Evolutionary conservation across 805 yeast genomes (phyloP), one percentile per base, ranked within the genome.

Genomic region (Groenewaldozyma salmanticensis): DNA sequence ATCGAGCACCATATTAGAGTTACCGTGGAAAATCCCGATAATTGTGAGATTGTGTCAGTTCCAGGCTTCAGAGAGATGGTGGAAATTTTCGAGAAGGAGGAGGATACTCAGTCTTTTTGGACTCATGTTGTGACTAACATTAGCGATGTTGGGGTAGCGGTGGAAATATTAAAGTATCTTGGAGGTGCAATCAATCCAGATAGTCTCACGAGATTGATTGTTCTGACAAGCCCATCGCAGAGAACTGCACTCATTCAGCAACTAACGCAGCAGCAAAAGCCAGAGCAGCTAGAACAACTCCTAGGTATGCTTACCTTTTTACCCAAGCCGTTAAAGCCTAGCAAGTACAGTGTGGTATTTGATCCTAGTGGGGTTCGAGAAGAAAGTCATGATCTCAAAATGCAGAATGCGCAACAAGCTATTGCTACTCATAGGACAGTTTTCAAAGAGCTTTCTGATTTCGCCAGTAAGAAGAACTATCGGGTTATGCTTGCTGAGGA

Each of bases 401-500:
- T 51, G 50, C 41, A 39, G 31, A 47, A 33, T 27, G 52, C 55
- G 13, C 50, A 49, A 33, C 42, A 47, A 43, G 37, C 44, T 5
- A 17, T 45, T 20, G 40, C 39, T 22, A 40, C 35, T 13, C 53
- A 51, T 37, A 46, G 44, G 42, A 37, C 38, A 9, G 47, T 54
- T 16, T 54, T 50, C 33, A 45, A 46, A 18, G 52, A 48, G 5
- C 39, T 59, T 22, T 27, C 31, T 22, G 21, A 27, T 27, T 50
- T 50, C 35, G 49, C 48, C 9, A 21, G 21, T 11, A 43, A 42
- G 16, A 43, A 42, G 18, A 34, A 42, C 19, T 46, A 42, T 27
- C 48, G 51, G 42, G 75, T 87, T 18, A 62, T 87, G 39, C 83
- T 87, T n/a, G 96, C 95, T 1, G 96, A 87, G 56, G 96, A 87